Evolutionary conservation across 352 stramenopile species (phyloP).

Genomic region (Globisporangium splendens): DNA sequence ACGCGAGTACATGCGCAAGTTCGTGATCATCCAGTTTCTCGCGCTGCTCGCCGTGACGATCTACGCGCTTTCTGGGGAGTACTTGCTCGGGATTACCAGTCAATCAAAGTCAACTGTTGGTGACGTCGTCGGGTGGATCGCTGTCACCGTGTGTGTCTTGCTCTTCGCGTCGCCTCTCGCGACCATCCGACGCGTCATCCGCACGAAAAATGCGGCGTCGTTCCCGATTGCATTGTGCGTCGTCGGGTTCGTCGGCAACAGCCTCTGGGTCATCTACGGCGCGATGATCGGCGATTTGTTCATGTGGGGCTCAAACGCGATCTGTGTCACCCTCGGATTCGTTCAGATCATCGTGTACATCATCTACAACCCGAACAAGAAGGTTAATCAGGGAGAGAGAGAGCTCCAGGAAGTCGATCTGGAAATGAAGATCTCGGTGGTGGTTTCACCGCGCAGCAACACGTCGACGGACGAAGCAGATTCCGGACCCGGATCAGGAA

Average conservation of each 20-base stretch:
- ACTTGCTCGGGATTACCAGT: conserved; percentile 21
- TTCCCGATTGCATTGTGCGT: conserved; percentile 50
- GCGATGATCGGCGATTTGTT: conserved; percentile 40
- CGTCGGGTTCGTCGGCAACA: conserved; percentile 45
- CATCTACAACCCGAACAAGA: conserved; percentile 13
- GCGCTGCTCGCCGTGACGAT: no score
- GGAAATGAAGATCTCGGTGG: no score
- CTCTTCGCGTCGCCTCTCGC: conserved; percentile 30
- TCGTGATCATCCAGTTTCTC: no score
- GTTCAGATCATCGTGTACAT: conserved; percentile 44
- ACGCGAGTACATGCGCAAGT: no score
- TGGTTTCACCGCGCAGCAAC: no score
- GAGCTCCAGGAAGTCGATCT: no score
- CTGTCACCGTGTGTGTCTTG: conserved; percentile 14
- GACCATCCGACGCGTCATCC: conserved; percentile 26
- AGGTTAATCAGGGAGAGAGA: neutral
- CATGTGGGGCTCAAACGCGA: conserved; percentile 36
- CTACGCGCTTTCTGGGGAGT: no score
- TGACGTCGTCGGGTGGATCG: conserved; percentile 13
- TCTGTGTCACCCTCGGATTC: conserved; percentile 27
- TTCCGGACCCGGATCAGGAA: no score
- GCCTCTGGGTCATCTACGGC: conserved; percentile 49
- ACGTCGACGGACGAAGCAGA: no score
- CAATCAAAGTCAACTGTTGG: conserved; percentile 6
- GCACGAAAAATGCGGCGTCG: conserved; percentile 22